Base-by-base conservation (phyloP, 495 filamentous ascomycete species). In the Aspergillus panamensis region DNA sequence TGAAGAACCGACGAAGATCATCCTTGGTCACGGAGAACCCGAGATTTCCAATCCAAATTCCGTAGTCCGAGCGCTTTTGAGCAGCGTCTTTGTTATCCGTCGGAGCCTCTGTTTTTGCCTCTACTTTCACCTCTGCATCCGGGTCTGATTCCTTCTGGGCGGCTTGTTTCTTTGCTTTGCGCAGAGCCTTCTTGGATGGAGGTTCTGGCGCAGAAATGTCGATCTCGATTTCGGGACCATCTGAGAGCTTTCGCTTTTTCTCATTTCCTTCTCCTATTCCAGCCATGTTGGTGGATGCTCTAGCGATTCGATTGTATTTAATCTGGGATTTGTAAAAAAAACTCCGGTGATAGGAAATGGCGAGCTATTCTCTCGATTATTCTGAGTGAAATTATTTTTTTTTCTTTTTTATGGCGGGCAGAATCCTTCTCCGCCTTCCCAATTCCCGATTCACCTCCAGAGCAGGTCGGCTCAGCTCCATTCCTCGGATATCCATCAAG, bases 11-110 rank as follows among this genome's bases (percentile, higher is more conserved):
- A 54, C 84, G 81, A 47, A 98, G 76, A 55, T 90, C 86, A 8
- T 79, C 73, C 59, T 87, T 84, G 51, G 85, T 92, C 31, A 84
- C 72, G n/a, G 80, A 81, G 77, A 90, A 99, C 12, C 84, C 82
- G 30, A 99, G 74, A 73, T 99, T 99, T 59, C 94, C 94, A 60
- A 99, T 91, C 94, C 94, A 99, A 52, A 97, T 81, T 35, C 93
- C 90, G 69, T 89, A 82, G 13, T 88, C 83, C 7, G 90, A 90
- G 48, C 90, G 87, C 57, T 87, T 83, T 61, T 79, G 74, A 51
- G 78, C 10, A 25, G 57, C 25, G 8, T 59, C 35, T 58, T 78
- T 70, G 12, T 73, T 67, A 16, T 77, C n/a, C n/a, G n/a, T n/a
- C n/a, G n/a, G n/a, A n/a, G n/a, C n/a, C n/a, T n/a, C 69, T 39